Evolutionary conservation across 305 asterid genomes (phyloP), one percentile per base, ranked within the genome.

Genomic region (Caryopteris hybrid): DNA sequence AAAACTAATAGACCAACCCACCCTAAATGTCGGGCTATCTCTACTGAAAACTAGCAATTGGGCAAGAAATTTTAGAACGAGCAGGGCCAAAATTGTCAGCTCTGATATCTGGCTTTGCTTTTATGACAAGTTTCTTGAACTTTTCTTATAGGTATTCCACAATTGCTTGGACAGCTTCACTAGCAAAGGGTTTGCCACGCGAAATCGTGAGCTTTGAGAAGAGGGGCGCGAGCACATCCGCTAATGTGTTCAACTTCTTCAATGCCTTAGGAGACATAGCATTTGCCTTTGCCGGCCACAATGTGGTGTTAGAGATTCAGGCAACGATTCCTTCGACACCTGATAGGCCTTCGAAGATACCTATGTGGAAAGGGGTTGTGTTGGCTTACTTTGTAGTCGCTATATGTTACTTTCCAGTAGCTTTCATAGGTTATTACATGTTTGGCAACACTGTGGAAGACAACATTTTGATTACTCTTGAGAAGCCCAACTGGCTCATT

Each of bases 361-460:
- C 96, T 0, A 90, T 87, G 95, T 84, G 90, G 95, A 86, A 70
- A 61, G 95, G 97, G 5, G 97, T 90, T 2, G 3, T 79, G 0
- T 57, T 87, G 1, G 95, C 96, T 0, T 89, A 89, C 53, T 0
- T 81, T 0, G 42, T 88, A 0, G 88, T 90, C 0, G 91, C 88
- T 2, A 0, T 84, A 0, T 90, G 97, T 46, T 86, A 90, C 59
- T 81, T 86, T 55, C 95, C 92, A 0, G 89, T 88, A 0, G 93
- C 97, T 1, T 63, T 87, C 5, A 10, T 78, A 8, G 94, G 95
- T 2, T 90, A 86, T 60, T 79, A 75, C 69, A 22, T 59, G 0
- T 89, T 80, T 45, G 96, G 96, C 2, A 84, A 82, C 20, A 0
- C 9, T 0, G 92, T 89, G 3, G 95, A 87, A 0, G 95, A 89